Conservation (phyloP, 805 yeast species). For the Starmerella ratchasimensis region DNA sequence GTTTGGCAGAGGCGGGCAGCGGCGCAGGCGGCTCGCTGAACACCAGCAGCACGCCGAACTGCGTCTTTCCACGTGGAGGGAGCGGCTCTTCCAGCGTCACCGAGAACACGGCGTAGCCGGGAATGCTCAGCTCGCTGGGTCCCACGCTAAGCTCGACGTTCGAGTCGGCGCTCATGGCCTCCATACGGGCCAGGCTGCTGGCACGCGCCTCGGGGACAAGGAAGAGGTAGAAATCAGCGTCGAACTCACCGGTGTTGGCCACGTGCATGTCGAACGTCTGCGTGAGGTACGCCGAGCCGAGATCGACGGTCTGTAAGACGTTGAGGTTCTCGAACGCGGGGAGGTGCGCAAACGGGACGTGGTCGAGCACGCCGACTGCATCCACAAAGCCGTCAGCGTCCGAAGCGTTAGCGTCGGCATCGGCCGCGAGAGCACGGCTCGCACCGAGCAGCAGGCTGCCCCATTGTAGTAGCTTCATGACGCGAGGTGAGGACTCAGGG, state of each 20-base stretch:
- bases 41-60: conserved; percentile 29
- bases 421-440: too few relatives aligned
- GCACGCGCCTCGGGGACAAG: conserved; percentile 40
- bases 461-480: too few relatives aligned
- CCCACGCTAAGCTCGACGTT: conserved; percentile 18
- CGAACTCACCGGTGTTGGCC: conserved; percentile 43
- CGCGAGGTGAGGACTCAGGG: too few relatives aligned
- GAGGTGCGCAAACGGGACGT: background rate
- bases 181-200: conserved; percentile 34
- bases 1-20: conserved; percentile 45
- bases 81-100: conserved; percentile 50
- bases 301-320: conserved; percentile 46
- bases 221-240: conserved; percentile 43
- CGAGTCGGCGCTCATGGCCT: conserved; percentile 27
- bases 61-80: conserved; percentile 43
- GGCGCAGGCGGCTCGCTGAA: conserved; percentile 37
- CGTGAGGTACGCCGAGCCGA: conserved; percentile 49
- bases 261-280: conserved; percentile 45
- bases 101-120: conserved; percentile 26
- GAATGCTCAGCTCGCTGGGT: conserved; percentile 22
- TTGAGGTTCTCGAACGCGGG: conserved; percentile 34
- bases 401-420: too few relatives aligned
- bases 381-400: background rate
- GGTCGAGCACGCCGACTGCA: background rate
- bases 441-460: too few relatives aligned